Evolutionary conservation across 306 rosid genomes (phyloP), one percentile per base, ranked within the genome.

Genomic region (Carpinus viminea): DNA sequence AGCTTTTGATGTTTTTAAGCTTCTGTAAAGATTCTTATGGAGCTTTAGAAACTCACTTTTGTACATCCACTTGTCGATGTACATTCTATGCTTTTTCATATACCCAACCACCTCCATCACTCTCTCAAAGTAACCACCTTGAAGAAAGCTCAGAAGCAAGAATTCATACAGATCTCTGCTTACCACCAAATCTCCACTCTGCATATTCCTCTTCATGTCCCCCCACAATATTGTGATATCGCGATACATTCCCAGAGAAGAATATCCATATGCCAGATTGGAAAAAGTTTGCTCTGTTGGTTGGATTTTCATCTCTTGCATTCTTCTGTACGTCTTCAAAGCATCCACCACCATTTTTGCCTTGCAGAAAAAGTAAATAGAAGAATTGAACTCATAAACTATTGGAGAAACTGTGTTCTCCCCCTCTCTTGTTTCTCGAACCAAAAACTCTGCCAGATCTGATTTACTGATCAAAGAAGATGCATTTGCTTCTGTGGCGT

Each of bases 71-170:
- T 90, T 95, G 80, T 92, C 96, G 24, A 85, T 52, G 76, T 70
- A 91, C 88, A 87, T 89, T 59, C 82, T 83, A 77, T 59, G 76
- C 75, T 85, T 81, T 84, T 72, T 88, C 98, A 92, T 92, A 71
- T 85, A 69, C 38, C 82, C 85, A 78, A 78, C 73, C 73, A 92
- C 89, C 88, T 95, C 98, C 98, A 90, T 88, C 79, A 86, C 92
- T 86, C 96, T 90, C 89, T 95, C 98, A 82, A 95, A 95, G 82
- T 92, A 92, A 82, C 98, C 98, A 55, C 98, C 98, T 74, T 12
- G 87, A 80, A 92, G 83, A 76, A 92, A 95, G 80, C 83, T 79
- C 76, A 92, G 78, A 61, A 92, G 77, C 78, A 95, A 81, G 78
- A 80, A 85, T 88, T 95, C 98, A 12, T 68, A 92, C 4, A 92